These are phyloP conservation scores for Guadua angustifolia DNA, from an alignment of 176 grass and related monocot genomes.

Conservation along the genomic window DNA sequence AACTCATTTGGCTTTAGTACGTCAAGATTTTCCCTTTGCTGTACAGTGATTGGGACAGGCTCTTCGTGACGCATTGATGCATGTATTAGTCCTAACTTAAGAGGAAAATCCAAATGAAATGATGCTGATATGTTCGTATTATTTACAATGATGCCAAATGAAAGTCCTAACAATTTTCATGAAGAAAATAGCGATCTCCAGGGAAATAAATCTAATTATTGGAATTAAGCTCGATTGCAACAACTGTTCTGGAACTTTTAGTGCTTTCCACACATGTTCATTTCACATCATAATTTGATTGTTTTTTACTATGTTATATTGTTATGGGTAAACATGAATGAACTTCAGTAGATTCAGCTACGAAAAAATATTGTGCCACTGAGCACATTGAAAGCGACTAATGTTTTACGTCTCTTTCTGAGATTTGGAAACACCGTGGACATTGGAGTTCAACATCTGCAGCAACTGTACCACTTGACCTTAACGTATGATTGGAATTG, in stretches of 20 bases:
- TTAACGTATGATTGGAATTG: neutral
- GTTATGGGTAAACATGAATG: neutral
- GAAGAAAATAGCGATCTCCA: neutral
- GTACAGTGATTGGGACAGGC: slow-evolving; percentile 12
- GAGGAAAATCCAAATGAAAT: neutral
- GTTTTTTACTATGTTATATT: neutral
- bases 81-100: neutral
- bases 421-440: neutral
- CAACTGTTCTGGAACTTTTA: neutral
- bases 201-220: neutral
- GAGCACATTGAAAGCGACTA: neutral
- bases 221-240: too few species aligned
- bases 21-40: neutral
- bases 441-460: neutral
- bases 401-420: slow-evolving; percentile 14
- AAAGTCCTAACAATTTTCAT: too few species aligned
- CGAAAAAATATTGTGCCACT: neutral
- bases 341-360: neutral
- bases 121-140: too few species aligned
- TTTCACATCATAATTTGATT: neutral
- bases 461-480: neutral
- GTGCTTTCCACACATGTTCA: too few species aligned
- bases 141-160: too few species aligned
- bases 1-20: slow-evolving; percentile 18
- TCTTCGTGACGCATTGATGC: neutral